Base-by-base conservation (phyloP, 2,329 filamentous ascomycete species). In the Pseudonectria buxi region DNA sequence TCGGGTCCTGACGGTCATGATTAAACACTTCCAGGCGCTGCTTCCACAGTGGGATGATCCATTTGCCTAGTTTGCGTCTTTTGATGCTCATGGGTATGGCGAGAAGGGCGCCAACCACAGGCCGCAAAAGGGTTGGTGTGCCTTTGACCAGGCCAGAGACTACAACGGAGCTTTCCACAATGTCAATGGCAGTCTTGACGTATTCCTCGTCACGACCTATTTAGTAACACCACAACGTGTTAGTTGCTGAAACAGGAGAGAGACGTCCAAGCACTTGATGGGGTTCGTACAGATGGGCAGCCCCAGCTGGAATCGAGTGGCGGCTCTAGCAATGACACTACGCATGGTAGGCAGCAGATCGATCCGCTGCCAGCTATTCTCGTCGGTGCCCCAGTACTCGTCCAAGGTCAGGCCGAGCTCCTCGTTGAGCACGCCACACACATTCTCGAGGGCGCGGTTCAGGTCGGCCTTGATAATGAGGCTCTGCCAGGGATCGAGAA, bases 401-500 rank as follows among this genome's bases (percentile, higher is more conserved):
- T 59, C 56, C 27, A 60, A 51, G 1, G 56, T 53, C 13, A 43
- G 16, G 9, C 37, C 42, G 2, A 60, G 34, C 39, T 62, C 57
- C 5, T 58, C 46, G 22, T 55, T 51, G 43, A 62, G 43, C 12
- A 43, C 47, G 0, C 42, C 45, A 26, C 46, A 50, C 4, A 61
- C 35, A 9, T 37, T 53, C 36, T 60, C 53, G 26, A 60, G 34
- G 4, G 48, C 43, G 5, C 33, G 32, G 39, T 55, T 59, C 10
- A 62, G 33, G 10, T 59, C 52, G 13, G 46, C 54, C 49, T 56
- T 59, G 37, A 61, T 47, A 5, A 59, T 36, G 14, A 36, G 18
- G 0, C 49, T 53, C 24, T 57, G 57, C 53, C 61, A 57, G 10
- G 52, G 43, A 27, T 65, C 59, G 10, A 15, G 14, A 7, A 56